Conservation (phyloP, 768 basidiomycete species). For the Termitomyces sp. region DNA sequence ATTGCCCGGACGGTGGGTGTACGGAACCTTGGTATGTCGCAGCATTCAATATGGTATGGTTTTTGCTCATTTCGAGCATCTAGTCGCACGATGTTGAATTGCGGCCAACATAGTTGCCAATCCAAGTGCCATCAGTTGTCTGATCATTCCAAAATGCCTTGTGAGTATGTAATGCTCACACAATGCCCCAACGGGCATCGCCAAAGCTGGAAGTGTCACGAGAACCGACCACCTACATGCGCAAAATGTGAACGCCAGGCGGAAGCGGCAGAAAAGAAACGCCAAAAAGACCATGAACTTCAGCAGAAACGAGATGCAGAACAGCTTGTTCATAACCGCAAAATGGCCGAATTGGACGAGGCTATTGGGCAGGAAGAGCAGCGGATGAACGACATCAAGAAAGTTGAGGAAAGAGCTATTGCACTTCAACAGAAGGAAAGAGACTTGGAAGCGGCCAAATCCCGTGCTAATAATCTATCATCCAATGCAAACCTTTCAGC, state of each 20-base stretch:
- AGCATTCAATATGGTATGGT: background rate
- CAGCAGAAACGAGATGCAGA: background rate
- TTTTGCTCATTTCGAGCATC: background rate
- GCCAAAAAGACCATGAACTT: background rate
- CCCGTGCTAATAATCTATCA: background rate
- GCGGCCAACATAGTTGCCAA: background rate
- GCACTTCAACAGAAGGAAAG: background rate
- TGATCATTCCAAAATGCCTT: background rate
- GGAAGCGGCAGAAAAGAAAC: background rate
- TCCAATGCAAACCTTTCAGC: background rate
- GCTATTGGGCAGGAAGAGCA: background rate
- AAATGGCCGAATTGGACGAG: background rate
- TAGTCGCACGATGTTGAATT: background rate
- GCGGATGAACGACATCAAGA: background rate
- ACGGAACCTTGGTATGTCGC: background rate
- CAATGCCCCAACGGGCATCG: background rate
- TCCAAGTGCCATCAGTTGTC: background rate
- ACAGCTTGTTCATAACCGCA: background rate
- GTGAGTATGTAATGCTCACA: background rate
- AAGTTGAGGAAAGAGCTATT: background rate
- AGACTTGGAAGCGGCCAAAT: background rate
- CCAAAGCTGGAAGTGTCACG: background rate
- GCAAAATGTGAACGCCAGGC: background rate
- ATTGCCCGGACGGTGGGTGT: slow-evolving; percentile 2
- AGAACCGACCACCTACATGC: background rate